These are phyloP conservation scores for Kappamyces sp. DNA, from an alignment of 192 early-diverging fungal species.

Conservation along the genomic window DNA sequence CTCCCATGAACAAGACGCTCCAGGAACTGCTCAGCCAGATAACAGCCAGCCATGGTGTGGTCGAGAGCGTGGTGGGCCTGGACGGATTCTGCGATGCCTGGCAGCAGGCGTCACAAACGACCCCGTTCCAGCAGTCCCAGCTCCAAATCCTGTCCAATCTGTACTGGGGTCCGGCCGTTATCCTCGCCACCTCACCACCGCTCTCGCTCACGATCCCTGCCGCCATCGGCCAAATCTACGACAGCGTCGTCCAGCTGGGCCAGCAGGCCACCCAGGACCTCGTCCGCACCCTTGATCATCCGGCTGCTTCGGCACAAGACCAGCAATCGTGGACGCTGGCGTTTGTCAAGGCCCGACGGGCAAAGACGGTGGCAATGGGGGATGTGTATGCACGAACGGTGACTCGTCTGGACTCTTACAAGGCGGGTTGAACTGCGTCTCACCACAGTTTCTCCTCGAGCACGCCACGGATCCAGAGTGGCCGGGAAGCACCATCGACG, in stretches of 20 bases:
- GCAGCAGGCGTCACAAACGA: background rate
- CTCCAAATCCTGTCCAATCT: constrained; percentile 1
- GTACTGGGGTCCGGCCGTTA: constrained; percentile 17
- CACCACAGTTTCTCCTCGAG: background rate
- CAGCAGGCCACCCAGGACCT: constrained; percentile 4
- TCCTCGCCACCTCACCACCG: background rate
- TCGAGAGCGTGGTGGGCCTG: constrained; percentile 11
- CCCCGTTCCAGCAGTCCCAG: constrained; percentile 8
- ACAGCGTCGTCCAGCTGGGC: constrained; percentile 16
- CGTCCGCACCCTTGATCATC: background rate
- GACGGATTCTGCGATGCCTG: constrained; percentile 19
- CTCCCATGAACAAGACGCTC: background rate
- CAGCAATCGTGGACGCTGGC: constrained; percentile 7
- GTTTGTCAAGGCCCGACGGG: constrained; percentile 7
- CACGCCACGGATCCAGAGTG: background rate
- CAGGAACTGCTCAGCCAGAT: background rate
- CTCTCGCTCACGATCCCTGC: background rate
- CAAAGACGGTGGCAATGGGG: background rate
- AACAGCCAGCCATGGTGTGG: background rate
- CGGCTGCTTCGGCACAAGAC: background rate
- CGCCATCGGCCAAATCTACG: constrained; percentile 16
- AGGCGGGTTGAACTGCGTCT: background rate
- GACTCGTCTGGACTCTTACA: constrained; percentile 14
- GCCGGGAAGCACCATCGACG: constrained; percentile 4
- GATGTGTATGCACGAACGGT: constrained; percentile 19